phyloP scores from a whole-genome alignment of 768 basidiomycete species.

The Boletales sp. region DNA sequence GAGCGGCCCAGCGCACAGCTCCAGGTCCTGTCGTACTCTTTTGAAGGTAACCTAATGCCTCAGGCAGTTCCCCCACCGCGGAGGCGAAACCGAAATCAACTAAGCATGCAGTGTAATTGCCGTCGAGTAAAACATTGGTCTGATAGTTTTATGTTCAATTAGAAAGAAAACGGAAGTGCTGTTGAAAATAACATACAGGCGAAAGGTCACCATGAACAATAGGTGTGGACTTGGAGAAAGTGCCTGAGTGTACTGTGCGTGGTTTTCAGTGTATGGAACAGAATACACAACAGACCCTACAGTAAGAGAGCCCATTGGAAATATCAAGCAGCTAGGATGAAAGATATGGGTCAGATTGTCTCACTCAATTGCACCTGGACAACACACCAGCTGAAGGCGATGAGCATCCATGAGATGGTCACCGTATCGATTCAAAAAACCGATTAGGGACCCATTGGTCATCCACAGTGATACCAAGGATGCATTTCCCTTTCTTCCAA shows the following conservation, averaged over 20 bases:
- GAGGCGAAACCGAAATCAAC: background rate
- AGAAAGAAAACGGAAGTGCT: background rate
- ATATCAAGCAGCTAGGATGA: background rate
- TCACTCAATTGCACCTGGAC: too few species aligned
- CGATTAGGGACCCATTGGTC: too few species aligned
- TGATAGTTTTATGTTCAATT: background rate
- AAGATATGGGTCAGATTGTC: too few species aligned
- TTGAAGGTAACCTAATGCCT: background rate
- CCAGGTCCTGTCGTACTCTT: background rate
- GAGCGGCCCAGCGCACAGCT: background rate
- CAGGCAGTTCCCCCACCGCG: background rate
- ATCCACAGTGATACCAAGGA: too few species aligned
- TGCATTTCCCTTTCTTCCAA: too few species aligned
- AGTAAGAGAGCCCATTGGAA: background rate
- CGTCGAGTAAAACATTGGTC: background rate
- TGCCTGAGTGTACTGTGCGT: background rate
- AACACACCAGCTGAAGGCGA: too few species aligned
- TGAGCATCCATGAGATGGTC: too few species aligned
- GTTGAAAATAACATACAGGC: background rate
- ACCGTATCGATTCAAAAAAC: too few species aligned
- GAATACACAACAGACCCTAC: background rate
- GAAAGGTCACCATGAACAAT: background rate
- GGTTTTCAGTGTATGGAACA: background rate
- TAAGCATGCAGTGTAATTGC: background rate
- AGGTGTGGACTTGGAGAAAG: background rate